A percentile compares a stretch with the other conserved stretches of the same genome.
Conservation (phyloP, 2,329 filamentous ascomycete species). For the Aureobasidium sp. region DNA sequence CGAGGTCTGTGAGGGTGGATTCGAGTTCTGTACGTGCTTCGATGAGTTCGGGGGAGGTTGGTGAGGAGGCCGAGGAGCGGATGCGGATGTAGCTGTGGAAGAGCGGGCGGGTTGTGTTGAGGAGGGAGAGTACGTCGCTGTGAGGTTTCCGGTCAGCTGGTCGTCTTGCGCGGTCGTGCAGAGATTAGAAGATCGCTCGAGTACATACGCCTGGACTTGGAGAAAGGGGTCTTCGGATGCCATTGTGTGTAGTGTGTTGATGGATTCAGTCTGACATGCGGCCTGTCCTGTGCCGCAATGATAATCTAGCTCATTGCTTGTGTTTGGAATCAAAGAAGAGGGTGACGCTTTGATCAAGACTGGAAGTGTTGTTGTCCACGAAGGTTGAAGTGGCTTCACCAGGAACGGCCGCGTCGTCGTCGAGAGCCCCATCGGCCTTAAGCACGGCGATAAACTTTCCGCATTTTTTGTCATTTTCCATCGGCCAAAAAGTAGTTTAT, state of each 20-base stretch:
- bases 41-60: slow-evolving; percentile 62
- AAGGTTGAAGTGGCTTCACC: background rate
- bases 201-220: slow-evolving; percentile 43
- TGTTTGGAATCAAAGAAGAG: no score
- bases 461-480: background rate
- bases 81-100: slow-evolving; percentile 96
- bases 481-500: slow-evolving; percentile 1
- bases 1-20: slow-evolving; percentile 64
- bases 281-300: slow-evolving; percentile 15
- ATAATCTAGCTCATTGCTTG: slow-evolving; percentile 14
- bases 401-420: background rate
- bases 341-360: background rate
- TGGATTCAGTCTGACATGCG: slow-evolving; percentile 2
- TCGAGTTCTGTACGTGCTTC: slow-evolving; percentile 68
- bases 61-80: slow-evolving; percentile 68
- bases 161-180: background rate
- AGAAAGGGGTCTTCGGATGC: slow-evolving; percentile 42
- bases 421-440: background rate
- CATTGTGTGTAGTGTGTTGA: slow-evolving; percentile 15
- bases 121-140: slow-evolving; percentile 82
- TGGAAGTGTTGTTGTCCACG: background rate
- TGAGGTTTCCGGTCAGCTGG: background rate
- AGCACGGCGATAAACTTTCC: background rate
- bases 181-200: no score
- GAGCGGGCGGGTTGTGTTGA: slow-evolving; percentile 73